Evolutionary conservation across 2,329 filamentous ascomycete species (phyloP), one percentile per base, ranked within the genome.

Genomic region (Fusarium hostae): DNA sequence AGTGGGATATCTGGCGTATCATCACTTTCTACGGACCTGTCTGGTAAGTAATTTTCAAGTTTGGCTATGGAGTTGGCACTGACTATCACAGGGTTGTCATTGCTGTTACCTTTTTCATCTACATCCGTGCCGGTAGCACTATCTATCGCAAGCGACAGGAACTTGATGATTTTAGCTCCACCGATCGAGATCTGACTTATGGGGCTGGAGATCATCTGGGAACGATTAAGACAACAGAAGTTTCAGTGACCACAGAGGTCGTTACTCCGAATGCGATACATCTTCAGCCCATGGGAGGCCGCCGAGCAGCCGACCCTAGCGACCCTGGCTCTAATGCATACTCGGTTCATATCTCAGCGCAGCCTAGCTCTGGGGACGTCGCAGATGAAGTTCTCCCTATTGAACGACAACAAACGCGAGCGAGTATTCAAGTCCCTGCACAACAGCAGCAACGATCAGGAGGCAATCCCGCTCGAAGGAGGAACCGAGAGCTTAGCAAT

Each of bases 11-110:
- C 63, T 88, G 93, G 79, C 90, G 93, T 41, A 90, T 96, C 63
- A 88, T 88, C 6, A 87, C 89, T 32, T 95, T 95, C 78, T 97
- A 96, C 75, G 90, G 84, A 1, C 91, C 91, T 9, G 86, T 92
- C 62, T 93, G 91, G 91, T 91, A 79, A 78, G 84, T 72, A 9
- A 32, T 22, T 12, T 13, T 9, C 26, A 2, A 16, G 3, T 16
- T n/a, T 34, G 35, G 15, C 30, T n/a, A 9, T 32, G 4, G 10
- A n/a, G 6, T 24, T n/a, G 20, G 30, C 5, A 32, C 44, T 71
- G 54, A 68, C 73, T 76, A 48, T 75, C 59, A 11, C 48, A 91
- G 89, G 89, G 80, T 91, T 37, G 82, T 88, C 11, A 90, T 93
- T 39, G 69, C 86, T 18, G 69, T 87, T 41, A 93, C 90, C 1